A percentile compares a stretch with the other conserved stretches of the same genome.
phyloP scores from a whole-genome alignment of 495 filamentous ascomycete species.

The Aspergillus hancockii region DNA sequence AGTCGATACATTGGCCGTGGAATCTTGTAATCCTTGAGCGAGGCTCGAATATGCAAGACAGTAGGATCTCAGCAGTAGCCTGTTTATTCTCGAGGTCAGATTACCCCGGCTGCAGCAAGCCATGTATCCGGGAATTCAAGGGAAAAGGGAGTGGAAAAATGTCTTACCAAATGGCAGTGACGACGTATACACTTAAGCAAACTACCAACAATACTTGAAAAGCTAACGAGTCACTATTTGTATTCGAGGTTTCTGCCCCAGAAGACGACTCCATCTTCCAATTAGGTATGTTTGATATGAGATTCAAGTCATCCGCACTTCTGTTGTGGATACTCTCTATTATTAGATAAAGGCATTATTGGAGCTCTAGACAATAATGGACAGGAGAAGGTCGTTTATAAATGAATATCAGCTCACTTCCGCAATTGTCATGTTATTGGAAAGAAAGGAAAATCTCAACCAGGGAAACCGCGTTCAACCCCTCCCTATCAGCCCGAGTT shows the following conservation, averaged over 20 bases:
- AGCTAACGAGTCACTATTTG: background rate
- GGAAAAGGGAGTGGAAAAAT: background rate
- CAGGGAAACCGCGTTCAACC: background rate
- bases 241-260: background rate
- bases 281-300: background rate
- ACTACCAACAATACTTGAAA: conserved; percentile 3
- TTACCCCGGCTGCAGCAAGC: background rate
- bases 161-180: background rate
- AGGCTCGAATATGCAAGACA: background rate
- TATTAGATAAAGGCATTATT: background rate
- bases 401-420: background rate
- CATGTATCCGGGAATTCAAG: background rate
- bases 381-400: background rate
- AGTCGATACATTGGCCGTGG: background rate
- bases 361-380: background rate
- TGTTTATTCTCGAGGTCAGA: background rate
- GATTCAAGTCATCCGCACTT: background rate
- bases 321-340: background rate
- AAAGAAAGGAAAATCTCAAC: background rate
- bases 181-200: background rate
- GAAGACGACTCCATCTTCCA: background rate
- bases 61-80: background rate
- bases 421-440: background rate
- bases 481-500: background rate
- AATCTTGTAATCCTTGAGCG: background rate